phyloP scores from a whole-genome alignment of 352 stramenopile species.

The Thraustochytrium striatum region DNA sequence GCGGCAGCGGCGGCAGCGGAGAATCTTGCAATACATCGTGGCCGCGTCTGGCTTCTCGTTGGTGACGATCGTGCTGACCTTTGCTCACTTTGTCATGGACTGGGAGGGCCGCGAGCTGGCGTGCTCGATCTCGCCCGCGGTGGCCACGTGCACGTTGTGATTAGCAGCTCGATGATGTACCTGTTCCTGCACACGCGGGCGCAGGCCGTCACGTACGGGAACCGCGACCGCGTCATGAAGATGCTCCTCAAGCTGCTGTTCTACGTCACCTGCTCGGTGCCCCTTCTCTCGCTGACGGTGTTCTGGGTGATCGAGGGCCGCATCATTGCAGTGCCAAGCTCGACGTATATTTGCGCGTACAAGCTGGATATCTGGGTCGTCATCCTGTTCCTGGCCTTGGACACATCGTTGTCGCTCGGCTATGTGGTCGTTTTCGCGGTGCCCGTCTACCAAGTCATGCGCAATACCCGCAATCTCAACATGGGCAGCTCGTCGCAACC shows the following conservation, averaged over 20 bases:
- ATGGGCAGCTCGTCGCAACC: neutral
- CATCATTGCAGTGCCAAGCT: neutral
- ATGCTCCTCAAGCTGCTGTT: neutral
- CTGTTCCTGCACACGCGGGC: neutral
- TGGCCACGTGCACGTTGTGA: neutral
- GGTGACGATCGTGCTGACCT: neutral
- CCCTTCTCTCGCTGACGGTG: neutral
- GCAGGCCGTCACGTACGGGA: neutral
- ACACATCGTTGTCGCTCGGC: neutral
- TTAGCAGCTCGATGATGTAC: neutral
- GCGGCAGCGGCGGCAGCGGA: neutral
- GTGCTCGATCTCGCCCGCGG: neutral
- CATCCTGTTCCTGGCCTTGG: neutral
- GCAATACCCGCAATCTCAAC: neutral
- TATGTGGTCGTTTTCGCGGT: neutral
- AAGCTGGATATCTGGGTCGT: neutral
- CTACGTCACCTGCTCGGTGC: neutral
- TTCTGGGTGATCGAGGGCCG: neutral
- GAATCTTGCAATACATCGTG: neutral
- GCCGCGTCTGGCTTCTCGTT: neutral
- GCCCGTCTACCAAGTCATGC: neutral
- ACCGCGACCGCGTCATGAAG: neutral
- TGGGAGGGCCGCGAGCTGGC: neutral
- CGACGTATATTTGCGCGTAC: neutral
- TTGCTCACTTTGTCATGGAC: neutral